Conservation (phyloP, 495 filamentous ascomycete species). For the Penicillium malachiteum region DNA sequence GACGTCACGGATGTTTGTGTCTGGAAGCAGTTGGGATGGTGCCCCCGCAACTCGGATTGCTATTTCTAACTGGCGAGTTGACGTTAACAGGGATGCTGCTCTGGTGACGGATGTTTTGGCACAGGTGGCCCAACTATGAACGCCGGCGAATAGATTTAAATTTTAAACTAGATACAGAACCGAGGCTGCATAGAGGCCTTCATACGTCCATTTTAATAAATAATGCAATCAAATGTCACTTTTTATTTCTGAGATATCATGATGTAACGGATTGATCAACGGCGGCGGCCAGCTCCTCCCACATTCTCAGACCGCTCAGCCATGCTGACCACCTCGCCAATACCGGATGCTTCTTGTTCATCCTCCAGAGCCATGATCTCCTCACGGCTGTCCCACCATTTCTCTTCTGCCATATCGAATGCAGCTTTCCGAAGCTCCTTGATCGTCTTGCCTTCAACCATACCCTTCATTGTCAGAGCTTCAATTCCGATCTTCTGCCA, state of each 20-base stretch:
- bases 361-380: slow-evolving; percentile 92
- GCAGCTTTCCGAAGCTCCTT: slow-evolving; percentile 91
- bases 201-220: neutral
- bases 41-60: slow-evolving; percentile 73
- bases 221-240: neutral
- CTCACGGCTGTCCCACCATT: slow-evolving; percentile 98
- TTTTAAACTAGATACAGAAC: too few relatives aligned
- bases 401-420: slow-evolving; percentile 86
- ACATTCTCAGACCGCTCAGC: slow-evolving; percentile 61
- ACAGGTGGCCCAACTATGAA: slow-evolving; percentile 20
- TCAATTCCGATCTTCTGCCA: slow-evolving; percentile 87
- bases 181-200: too few relatives aligned
- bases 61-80: slow-evolving; percentile 74
- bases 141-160: too few relatives aligned
- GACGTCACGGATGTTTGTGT: slow-evolving; percentile 75
- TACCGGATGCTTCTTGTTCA: slow-evolving; percentile 93
- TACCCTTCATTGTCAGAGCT: slow-evolving; percentile 57
- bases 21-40: slow-evolving; percentile 75
- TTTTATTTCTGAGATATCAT: neutral
- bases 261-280: slow-evolving; percentile 34
- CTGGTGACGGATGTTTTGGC: slow-evolving; percentile 39
- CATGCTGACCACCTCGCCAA: slow-evolving; percentile 90
- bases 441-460: slow-evolving; percentile 57
- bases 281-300: slow-evolving; percentile 58
- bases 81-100: slow-evolving; percentile 37